Conservation (phyloP, 2,329 filamentous ascomycete genomes). For the Talaromyces sp. region DNA sequence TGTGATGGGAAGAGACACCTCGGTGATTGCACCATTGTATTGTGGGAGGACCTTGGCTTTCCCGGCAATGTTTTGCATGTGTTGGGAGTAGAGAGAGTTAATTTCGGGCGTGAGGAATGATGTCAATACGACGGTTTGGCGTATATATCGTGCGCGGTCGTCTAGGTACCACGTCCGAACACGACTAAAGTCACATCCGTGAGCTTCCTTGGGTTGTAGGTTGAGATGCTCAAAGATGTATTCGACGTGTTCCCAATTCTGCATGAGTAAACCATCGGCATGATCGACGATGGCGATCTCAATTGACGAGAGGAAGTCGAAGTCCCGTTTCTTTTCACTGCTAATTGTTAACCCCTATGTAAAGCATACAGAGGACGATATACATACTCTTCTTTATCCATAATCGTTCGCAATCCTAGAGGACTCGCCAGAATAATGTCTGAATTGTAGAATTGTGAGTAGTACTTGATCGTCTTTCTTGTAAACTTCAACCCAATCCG, state of each 20-base stretch:
- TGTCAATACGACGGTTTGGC: constrained; percentile 79
- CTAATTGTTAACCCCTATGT: constrained; percentile 27
- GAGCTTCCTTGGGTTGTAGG: constrained; percentile 79
- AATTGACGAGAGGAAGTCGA: constrained; percentile 89
- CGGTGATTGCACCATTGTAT: constrained; percentile 69
- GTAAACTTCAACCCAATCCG: constrained; percentile 95
- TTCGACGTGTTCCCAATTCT: constrained; percentile 96
- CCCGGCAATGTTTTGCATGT: constrained; percentile 78
- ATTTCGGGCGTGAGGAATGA: constrained; percentile 87
- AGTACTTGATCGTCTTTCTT: constrained; percentile 91
- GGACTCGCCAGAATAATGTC: constrained; percentile 93
- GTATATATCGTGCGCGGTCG: constrained; percentile 71
- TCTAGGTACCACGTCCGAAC: constrained; percentile 93
- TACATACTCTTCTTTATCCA: constrained; percentile 69
- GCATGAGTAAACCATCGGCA: constrained; percentile 89
- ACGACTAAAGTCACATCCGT: constrained; percentile 90
- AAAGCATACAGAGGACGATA: not conserved
- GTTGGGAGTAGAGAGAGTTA: constrained; percentile 69
- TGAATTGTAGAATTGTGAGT: constrained; percentile 91
- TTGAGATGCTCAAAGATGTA: constrained; percentile 91
- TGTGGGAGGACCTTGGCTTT: constrained; percentile 69
- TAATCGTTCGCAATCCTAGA: constrained; percentile 82
- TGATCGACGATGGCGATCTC: constrained; percentile 89
- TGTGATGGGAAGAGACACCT: constrained; percentile 60
- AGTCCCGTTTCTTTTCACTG: constrained; percentile 66